Conservation (phyloP, 306 rosid genomes). For the Casuarina cunninghamiana region DNA sequence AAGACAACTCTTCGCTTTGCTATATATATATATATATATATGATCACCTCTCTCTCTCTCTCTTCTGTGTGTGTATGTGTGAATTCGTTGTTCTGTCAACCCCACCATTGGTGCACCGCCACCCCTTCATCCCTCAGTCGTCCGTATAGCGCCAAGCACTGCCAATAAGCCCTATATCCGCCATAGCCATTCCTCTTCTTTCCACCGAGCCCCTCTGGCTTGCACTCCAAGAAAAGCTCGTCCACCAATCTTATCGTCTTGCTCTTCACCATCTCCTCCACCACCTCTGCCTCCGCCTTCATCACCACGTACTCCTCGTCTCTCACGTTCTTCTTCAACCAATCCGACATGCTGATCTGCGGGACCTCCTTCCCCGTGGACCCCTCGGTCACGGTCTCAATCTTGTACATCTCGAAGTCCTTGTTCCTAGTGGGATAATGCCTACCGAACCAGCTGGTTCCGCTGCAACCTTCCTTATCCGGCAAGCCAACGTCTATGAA, state of each 20-base stretch:
- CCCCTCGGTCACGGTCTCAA: constrained; percentile 47
- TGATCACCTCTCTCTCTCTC: constrained; percentile 6
- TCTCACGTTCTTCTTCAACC: constrained; percentile 64
- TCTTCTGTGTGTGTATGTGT: not conserved
- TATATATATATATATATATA: not conserved
- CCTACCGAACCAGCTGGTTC: constrained; percentile 47
- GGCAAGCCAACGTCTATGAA: constrained; percentile 66
- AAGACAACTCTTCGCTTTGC: too few relatives aligned
- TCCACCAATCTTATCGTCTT: constrained; percentile 55
- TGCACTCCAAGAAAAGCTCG: constrained; percentile 89
- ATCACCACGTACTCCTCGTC: constrained; percentile 84
- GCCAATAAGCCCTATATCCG: constrained; percentile 71
- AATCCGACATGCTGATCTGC: constrained; percentile 54
- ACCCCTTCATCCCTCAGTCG: constrained; percentile 79
- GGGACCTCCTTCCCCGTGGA: constrained; percentile 27
- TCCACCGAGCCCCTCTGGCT: constrained; percentile 36
- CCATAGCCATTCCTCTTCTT: constrained; percentile 17
- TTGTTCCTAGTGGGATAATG: constrained; percentile 68
- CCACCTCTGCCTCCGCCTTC: constrained; percentile 82
- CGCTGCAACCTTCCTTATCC: constrained; percentile 54
- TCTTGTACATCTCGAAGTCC: constrained; percentile 63
- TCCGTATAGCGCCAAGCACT: constrained; percentile 81
- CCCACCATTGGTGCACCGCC: constrained; percentile 98
- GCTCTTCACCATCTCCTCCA: constrained; percentile 68
- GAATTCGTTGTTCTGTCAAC: constrained; percentile 29